Base-by-base conservation (phyloP, 2,329 filamentous ascomycete genomes). In the Aspergillus thermomutatus region DNA sequence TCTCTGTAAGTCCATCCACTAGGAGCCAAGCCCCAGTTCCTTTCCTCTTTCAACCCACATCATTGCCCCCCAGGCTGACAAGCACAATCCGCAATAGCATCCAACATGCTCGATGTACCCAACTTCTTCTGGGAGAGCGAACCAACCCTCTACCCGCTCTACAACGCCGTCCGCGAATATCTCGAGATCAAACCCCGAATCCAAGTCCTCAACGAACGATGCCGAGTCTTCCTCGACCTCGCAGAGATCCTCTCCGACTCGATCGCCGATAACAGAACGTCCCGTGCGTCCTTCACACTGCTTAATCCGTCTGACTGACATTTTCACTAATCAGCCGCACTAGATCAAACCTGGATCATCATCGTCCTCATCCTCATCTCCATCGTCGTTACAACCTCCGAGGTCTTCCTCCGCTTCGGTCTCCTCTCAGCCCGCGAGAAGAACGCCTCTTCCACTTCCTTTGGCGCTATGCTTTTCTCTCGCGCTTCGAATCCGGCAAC, bases 101-200 rank as follows among this genome's bases (percentile, higher is more conserved):
- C 90, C 21, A 97, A 97, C 71, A 93, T 97, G 72, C 88, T 97
- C 56, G 92, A 97, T 73, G 91, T 95, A 0, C 93, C 93, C 59
- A 95, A 93, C 72, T 97, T 97, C 82, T 96, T 97, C 82, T 99
- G 94, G 94, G 92, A 97, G 73, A 90, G 90, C 10, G 94, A 99
- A 72, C 94, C 94, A 19, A 97, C 91, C 0, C 82, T 99, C 0
- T 91, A 97, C 72, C 94, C 94, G 0, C 86, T 99, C 27, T 99
- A 99, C 78, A 87, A 86, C 57, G 94, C 92, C 58, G 91, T 97
- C 51, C 90, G 94, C 66, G 94, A 97, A 73, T 99, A 99, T 71
- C 88, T 99, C 59, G 94, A 99, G 71, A 97, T 99, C 73, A 93
- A 96, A 69, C 91, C 89, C 7, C 91, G 94, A 54, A 96, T 96